phyloP scores from a whole-genome alignment of 1,284 basidiomycete species.

The Blastosporella zonata region DNA sequence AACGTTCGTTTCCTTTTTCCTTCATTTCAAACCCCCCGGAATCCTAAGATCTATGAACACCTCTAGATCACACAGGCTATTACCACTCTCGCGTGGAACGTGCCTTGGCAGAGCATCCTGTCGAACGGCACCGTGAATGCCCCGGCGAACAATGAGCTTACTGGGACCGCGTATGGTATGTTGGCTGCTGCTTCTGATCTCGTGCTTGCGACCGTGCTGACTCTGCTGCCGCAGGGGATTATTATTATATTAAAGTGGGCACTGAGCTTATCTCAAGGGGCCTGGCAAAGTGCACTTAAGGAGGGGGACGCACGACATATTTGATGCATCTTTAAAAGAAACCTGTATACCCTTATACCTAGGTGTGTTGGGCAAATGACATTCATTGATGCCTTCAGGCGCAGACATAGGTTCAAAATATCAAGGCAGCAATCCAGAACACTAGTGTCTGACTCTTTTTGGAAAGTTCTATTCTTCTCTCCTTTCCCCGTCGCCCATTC shows the following conservation, averaged over 20 bases:
- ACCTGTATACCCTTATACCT: no score
- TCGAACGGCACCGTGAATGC: conserved; percentile 23
- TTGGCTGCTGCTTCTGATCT: neutral
- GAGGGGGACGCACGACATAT: no score
- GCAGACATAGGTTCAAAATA: no score
- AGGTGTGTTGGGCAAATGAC: no score
- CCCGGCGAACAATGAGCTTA: conserved; percentile 18
- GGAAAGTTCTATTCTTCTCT: no score
- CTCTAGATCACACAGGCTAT: conserved; percentile 47
- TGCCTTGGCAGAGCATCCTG: conserved; percentile 22
- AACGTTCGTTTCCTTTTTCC: conserved; percentile 30
- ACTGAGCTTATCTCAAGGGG: conserved; percentile 40
- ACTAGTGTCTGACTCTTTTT: no score
- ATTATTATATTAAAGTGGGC: conserved; percentile 44
- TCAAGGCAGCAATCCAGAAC: no score
- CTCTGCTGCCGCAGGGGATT: conserved; percentile 34
- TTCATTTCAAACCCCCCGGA: neutral
- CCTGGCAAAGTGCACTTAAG: conserved; percentile 30
- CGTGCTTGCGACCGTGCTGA: neutral
- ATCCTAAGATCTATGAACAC: neutral
- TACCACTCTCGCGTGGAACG: conserved; percentile 19
- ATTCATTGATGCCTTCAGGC: no score
- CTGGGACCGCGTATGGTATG: conserved; percentile 20
- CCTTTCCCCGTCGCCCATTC: no score
- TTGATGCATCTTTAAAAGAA: no score